phyloP scores from a whole-genome alignment of 2,329 filamentous ascomycete genomes.

The Aspergillus persii region DNA sequence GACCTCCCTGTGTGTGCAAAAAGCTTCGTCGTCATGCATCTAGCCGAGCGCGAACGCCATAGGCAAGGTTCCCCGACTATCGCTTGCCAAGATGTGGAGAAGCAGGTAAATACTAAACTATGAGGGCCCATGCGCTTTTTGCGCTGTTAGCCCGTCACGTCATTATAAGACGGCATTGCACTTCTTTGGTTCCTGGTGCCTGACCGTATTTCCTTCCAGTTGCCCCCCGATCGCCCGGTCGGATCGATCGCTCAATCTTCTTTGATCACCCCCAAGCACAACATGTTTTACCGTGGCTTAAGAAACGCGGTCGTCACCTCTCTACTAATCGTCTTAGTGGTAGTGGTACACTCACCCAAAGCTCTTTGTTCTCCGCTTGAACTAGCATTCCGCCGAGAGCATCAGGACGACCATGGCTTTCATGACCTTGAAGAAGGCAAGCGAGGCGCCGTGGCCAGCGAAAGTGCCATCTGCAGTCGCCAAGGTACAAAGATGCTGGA shows the following conservation, averaged over 20 bases:
- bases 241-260: background rate
- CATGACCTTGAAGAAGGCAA: conserved; percentile 27
- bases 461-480: conserved; percentile 65
- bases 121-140: conserved; percentile 1
- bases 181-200: background rate
- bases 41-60: background rate
- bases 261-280: conserved; percentile 1
- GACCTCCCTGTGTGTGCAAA: background rate
- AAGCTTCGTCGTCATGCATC: background rate
- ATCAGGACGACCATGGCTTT: conserved; percentile 24
- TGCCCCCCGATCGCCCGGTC: background rate
- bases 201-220: conserved; percentile 3
- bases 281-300: conserved; percentile 17
- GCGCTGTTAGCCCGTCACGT: background rate
- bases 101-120: conserved; percentile 23
- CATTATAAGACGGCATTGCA: conserved; percentile 2
- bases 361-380: conserved; percentile 24
- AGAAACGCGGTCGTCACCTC: conserved; percentile 18
- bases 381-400: conserved; percentile 1
- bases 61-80: background rate
- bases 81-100: conserved; percentile 28
- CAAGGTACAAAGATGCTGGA: conserved; percentile 66
- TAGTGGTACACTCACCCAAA: conserved; percentile 22
- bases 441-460: conserved; percentile 67
- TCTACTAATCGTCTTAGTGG: conserved; percentile 17